These are phyloP conservation scores for Thalassiosira profunda DNA, from an alignment of 108 stramenopile species.

Conservation along the genomic window DNA sequence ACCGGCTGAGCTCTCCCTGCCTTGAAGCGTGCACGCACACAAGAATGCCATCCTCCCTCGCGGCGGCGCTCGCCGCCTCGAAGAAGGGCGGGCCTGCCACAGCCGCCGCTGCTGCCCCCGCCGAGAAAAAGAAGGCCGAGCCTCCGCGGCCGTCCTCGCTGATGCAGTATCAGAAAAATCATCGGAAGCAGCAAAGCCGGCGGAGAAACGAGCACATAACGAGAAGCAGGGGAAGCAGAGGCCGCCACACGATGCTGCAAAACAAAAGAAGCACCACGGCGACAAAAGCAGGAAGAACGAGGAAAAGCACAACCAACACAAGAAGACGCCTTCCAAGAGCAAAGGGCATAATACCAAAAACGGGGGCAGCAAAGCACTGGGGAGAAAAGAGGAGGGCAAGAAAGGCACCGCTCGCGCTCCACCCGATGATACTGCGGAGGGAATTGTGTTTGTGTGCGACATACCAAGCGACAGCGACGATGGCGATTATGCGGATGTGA, in stretches of 20 bases:
- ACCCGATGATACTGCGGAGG: not conserved
- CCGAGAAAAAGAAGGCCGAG: not conserved
- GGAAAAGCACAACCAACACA: not conserved
- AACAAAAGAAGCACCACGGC: too few species aligned
- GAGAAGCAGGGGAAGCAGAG: not conserved
- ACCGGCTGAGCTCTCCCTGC: too few species aligned
- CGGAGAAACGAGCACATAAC: not conserved
- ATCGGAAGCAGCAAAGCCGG: not conserved
- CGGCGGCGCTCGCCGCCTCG: constrained; percentile 11
- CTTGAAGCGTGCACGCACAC: too few species aligned
- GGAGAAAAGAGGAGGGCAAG: not conserved
- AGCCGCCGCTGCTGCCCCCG: not conserved
- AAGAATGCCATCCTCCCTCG: constrained; percentile 13
- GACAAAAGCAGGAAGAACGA: not conserved
- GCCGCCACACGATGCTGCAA: not conserved
- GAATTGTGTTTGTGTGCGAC: constrained; percentile 10
- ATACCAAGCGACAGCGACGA: constrained; percentile 12
- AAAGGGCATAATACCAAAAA: not conserved
- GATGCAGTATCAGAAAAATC: not conserved
- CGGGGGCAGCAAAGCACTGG: not conserved
- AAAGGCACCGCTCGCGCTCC: not conserved
- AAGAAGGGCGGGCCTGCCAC: not conserved
- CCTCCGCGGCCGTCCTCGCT: constrained; percentile 12
- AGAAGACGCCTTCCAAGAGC: not conserved
- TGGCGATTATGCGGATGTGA: not conserved